phyloP scores from a whole-genome alignment of 345 rosid genomes.

The Pelargonium nanum region DNA sequence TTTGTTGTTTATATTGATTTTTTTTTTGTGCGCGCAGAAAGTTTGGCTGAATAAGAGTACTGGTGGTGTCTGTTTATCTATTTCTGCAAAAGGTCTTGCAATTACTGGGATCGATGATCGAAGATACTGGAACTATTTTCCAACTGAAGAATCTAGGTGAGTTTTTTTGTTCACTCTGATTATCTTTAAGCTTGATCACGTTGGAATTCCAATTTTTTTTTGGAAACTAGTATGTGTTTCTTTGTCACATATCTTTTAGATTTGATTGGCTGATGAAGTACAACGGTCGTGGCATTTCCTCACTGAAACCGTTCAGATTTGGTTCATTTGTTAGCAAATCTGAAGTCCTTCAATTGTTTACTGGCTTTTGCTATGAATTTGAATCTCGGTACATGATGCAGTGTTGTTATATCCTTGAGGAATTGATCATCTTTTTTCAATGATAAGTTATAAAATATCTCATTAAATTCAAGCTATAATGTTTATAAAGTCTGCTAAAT shows the following conservation, averaged over 20 bases:
- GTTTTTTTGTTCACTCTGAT: slow-evolving; percentile 8
- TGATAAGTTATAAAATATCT: background rate
- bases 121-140: slow-evolving; percentile 82
- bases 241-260: slow-evolving; percentile 18
- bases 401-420: background rate
- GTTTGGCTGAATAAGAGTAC: slow-evolving; percentile 73
- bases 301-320: slow-evolving; percentile 16
- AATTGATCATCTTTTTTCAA: background rate
- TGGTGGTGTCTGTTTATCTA: slow-evolving; percentile 55
- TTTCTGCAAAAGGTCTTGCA: slow-evolving; percentile 53
- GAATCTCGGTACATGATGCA: background rate
- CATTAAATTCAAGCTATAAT: background rate
- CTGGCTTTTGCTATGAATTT: background rate
- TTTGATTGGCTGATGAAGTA: slow-evolving; percentile 9
- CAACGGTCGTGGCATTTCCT: slow-evolving; percentile 3
- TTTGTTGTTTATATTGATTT: slow-evolving; percentile 2
- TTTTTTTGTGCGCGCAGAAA: slow-evolving; percentile 45
- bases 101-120: slow-evolving; percentile 90
- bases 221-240: no score
- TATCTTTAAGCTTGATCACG: background rate
- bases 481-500: background rate
- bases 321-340: slow-evolving; percentile 7
- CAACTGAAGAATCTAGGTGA: slow-evolving; percentile 82
- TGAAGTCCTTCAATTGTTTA: no score
- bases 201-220: slow-evolving; percentile 1